These are phyloP conservation scores for Cystobasidium slooffiae DNA, from an alignment of 1,284 basidiomycete genomes.

Conservation along the genomic window DNA sequence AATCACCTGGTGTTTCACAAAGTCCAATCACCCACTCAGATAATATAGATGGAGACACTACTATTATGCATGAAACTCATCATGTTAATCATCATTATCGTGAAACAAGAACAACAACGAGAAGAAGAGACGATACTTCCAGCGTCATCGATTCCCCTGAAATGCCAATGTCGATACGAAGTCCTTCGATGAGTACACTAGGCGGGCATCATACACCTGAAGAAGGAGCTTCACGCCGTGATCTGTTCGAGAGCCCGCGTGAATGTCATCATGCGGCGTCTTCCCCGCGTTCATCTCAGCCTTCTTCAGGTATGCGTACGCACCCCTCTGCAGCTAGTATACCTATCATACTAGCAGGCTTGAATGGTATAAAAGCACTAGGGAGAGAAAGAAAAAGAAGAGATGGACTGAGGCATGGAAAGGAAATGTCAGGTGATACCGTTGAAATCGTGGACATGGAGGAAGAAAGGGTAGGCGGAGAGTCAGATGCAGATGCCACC, in stretches of 20 bases:
- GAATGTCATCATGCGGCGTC: too few relatives aligned
- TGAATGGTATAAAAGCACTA: background rate
- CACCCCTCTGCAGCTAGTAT: conserved; percentile 30
- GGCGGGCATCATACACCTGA: conserved; percentile 7
- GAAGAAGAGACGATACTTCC: background rate
- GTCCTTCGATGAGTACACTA: conserved; percentile 16
- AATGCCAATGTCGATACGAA: conserved; percentile 8
- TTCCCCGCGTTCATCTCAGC: too few relatives aligned
- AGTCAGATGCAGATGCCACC: background rate
- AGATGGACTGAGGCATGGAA: background rate
- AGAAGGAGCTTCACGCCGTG: too few relatives aligned
- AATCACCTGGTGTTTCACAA: too few relatives aligned
- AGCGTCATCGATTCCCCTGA: background rate
- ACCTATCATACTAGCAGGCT: conserved; percentile 35
- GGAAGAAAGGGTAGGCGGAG: background rate
- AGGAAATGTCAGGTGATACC: background rate
- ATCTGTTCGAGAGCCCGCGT: too few relatives aligned
- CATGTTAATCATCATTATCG: background rate
- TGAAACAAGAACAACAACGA: background rate
- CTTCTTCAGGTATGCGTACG: background rate
- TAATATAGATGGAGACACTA: background rate
- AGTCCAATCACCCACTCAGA: background rate
- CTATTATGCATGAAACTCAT: background rate
- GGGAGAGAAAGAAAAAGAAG: background rate
- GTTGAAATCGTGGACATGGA: background rate